Conservation (phyloP, 495 filamentous ascomycete genomes). For the Cairneyella variabilis region DNA sequence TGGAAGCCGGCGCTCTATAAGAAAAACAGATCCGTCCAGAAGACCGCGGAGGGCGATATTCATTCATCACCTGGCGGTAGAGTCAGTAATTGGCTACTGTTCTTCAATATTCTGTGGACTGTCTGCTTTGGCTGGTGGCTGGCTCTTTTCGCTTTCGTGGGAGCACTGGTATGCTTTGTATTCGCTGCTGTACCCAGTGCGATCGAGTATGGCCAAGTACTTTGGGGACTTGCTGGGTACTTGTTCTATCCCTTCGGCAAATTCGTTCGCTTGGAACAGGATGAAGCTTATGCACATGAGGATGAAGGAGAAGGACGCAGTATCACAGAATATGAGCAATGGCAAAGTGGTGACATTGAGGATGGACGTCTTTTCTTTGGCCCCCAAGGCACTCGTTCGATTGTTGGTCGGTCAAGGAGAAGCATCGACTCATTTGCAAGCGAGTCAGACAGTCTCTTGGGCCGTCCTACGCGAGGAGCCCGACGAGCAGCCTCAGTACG, state of each 20-base stretch:
- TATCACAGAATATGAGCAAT: conserved; percentile 98
- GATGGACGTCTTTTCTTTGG: conserved; percentile 96
- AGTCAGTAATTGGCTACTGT: conserved; percentile 75
- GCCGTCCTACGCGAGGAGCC: conserved; percentile 48
- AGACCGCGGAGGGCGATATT: conserved; percentile 94
- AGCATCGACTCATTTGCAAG: conserved; percentile 80
- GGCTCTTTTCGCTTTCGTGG: conserved; percentile 66
- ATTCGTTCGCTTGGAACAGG: conserved; percentile 86
- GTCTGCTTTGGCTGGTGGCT: conserved; percentile 98
- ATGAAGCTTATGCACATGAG: conserved; percentile 92
- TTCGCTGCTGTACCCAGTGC: conserved; percentile 78
- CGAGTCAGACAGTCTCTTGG: conserved; percentile 87
- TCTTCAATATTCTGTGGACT: conserved; percentile 90
- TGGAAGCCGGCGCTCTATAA: conserved; percentile 99
- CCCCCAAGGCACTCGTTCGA: conserved; percentile 68
- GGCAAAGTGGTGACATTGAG: conserved; percentile 96
- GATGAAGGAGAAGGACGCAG: conserved; percentile 98
- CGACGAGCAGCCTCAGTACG: conserved; percentile 31
- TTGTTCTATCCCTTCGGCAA: conserved; percentile 95
- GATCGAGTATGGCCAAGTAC: conserved; percentile 78
- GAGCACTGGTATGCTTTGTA: conserved; percentile 71
- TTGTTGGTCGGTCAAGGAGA: conserved; percentile 82
- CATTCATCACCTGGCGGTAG: conserved; percentile 90
- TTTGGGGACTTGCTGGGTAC: conserved; percentile 81
- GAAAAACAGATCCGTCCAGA: conserved; percentile 92